These are phyloP conservation scores for Candida hungchunana DNA, from an alignment of 805 yeast genomes.

Conservation along the genomic window DNA sequence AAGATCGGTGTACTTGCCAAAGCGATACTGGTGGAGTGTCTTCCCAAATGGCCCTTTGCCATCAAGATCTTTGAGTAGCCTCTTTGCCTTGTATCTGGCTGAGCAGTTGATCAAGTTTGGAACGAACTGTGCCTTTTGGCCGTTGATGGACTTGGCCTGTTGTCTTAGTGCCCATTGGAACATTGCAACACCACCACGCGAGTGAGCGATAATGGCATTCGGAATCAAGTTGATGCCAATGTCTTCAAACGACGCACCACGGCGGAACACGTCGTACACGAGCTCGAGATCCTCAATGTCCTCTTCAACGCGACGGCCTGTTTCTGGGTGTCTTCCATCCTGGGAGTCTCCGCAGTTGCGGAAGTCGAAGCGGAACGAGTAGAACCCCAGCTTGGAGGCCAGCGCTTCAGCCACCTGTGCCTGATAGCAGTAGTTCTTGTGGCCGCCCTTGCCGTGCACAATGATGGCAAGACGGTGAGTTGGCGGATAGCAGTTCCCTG, in stretches of 20 bases:
- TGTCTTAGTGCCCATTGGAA: slow-evolving; percentile 61
- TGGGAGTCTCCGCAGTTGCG: slow-evolving; percentile 81
- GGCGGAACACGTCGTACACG: slow-evolving; percentile 30
- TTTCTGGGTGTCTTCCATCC: slow-evolving; percentile 26
- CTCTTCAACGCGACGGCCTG: slow-evolving; percentile 55
- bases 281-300: slow-evolving; percentile 67
- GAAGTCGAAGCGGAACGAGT: slow-evolving; percentile 75
- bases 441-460: slow-evolving; percentile 85
- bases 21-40: slow-evolving; percentile 43
- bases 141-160: slow-evolving; percentile 31
- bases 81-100: slow-evolving; percentile 49
- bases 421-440: slow-evolving; percentile 75
- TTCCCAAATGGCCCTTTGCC: slow-evolving; percentile 6
- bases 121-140: slow-evolving; percentile 38
- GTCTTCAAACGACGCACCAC: slow-evolving; percentile 25
- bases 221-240: slow-evolving; percentile 42
- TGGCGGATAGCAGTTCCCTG: slow-evolving; percentile 27
- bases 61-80: slow-evolving; percentile 15
- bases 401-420: slow-evolving; percentile 54
- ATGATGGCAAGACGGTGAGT: slow-evolving; percentile 54
- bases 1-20: slow-evolving; percentile 42
- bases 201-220: slow-evolving; percentile 66
- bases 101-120: slow-evolving; percentile 71
- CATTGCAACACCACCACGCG: slow-evolving; percentile 76
- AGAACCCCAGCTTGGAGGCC: slow-evolving; percentile 55